Percentiles rank a stretch among this genome's conserved stretches.
Conservation (phyloP, 768 basidiomycete genomes). For the Lactifluus hygrophoroides region DNA sequence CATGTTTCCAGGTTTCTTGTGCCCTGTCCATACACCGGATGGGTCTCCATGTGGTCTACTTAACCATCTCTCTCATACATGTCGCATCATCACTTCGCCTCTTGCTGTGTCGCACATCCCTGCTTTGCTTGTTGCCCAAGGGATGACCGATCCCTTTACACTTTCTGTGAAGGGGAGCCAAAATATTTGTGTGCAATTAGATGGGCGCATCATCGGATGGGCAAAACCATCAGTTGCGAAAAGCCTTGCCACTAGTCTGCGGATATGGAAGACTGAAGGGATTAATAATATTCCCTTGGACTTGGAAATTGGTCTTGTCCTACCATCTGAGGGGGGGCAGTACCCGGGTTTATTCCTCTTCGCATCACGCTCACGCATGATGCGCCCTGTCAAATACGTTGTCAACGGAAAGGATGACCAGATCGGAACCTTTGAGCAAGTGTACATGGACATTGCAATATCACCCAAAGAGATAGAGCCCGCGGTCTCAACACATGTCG, state of each 20-base stretch:
- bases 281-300: conserved; percentile 78
- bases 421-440: conserved; percentile 95
- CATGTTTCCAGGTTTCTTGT: conserved; percentile 68
- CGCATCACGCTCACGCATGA: conserved; percentile 82
- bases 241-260: conserved; percentile 75
- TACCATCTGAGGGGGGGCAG: conserved; percentile 80
- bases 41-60: conserved; percentile 96
- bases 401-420: conserved; percentile 81
- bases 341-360: conserved; percentile 96
- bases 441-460: conserved; percentile 97
- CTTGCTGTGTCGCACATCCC: conserved; percentile 76
- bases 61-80: conserved; percentile 91
- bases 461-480: conserved; percentile 72
- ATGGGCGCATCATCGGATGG: conserved; percentile 93
- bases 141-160: conserved; percentile 89
- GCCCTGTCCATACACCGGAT: conserved; percentile 98
- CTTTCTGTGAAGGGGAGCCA: conserved; percentile 71
- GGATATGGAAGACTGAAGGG: conserved; percentile 92
- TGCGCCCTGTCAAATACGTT: conserved; percentile 93
- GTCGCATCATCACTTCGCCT: conserved; percentile 77
- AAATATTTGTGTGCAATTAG: conserved; percentile 88
- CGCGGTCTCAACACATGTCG: conserved; percentile 81
- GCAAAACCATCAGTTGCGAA: conserved; percentile 64
- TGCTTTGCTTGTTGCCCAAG: conserved; percentile 70
- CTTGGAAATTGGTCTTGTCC: conserved; percentile 90